phyloP scores from a whole-genome alignment of 176 grass and related monocot species.

The Oryza meyeriana region DNA sequence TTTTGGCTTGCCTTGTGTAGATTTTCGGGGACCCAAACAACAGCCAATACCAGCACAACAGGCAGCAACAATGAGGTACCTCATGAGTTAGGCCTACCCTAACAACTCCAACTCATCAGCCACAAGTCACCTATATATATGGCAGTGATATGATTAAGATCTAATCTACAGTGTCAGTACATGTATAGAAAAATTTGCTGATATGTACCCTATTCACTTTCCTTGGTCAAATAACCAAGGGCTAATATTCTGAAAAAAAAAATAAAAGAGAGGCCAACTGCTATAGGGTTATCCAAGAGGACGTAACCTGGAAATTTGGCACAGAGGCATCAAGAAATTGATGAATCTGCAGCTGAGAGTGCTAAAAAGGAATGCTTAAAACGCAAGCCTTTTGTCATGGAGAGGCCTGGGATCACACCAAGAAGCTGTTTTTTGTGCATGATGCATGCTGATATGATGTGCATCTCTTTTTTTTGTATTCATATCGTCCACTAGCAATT shows the following conservation, averaged over 20 bases:
- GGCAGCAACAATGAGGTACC: neutral
- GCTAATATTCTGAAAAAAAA: neutral
- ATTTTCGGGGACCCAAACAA: constrained; percentile 12
- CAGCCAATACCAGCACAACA: constrained; percentile 30
- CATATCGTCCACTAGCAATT: neutral
- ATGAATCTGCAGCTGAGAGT: neutral
- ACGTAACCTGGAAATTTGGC: neutral
- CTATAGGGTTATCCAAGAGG: neutral
- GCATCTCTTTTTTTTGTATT: neutral
- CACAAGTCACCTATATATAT: neutral
- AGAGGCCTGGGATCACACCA: neutral
- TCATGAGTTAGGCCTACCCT: neutral
- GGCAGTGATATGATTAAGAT: constrained; percentile 13
- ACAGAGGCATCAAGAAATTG: neutral
- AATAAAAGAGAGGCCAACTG: neutral
- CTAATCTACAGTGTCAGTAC: neutral
- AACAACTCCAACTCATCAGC: constrained; percentile 18
- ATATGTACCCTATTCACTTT: neutral
- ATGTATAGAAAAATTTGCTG: neutral
- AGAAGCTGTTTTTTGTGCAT: neutral
- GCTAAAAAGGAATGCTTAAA: constrained; percentile 25
- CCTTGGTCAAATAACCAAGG: neutral
- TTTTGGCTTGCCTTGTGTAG: neutral
- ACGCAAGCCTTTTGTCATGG: constrained; percentile 4
- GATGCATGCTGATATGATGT: neutral